Percentiles rank a stretch among this genome's conserved stretches.
Conservation (phyloP, 2,329 filamentous ascomycete species). For the Colletotrichum chrysophilum region DNA sequence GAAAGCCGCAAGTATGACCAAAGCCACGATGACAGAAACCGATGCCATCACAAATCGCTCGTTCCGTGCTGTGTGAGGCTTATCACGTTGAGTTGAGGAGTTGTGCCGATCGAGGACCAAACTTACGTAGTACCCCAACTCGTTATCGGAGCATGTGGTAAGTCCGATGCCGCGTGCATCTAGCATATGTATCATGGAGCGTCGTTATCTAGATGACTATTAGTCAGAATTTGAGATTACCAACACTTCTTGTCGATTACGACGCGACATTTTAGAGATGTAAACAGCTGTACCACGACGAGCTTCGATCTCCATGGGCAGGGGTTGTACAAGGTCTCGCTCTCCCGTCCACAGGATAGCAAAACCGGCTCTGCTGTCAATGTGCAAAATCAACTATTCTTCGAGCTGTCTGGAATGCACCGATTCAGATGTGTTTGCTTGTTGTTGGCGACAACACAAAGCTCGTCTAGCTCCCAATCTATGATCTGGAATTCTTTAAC, state of each 20-base stretch:
- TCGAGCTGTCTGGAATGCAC: not conserved
- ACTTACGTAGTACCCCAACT: not conserved
- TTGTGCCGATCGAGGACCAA: not conserved
- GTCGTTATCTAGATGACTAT: not conserved
- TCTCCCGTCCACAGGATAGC: rapidly evolving
- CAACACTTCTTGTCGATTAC: rapidly evolving
- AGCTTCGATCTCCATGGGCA: rapidly evolving
- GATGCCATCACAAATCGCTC: not conserved
- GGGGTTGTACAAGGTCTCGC: rapidly evolving
- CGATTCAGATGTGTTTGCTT: not conserved
- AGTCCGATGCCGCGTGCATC: not conserved
- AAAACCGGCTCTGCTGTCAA: rapidly evolving
- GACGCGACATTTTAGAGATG: not conserved
- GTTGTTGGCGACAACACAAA: not conserved
- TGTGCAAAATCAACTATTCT: not conserved
- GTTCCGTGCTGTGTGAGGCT: not conserved
- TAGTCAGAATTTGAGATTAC: not conserved
- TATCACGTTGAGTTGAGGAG: not conserved
- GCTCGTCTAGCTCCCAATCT: not conserved
- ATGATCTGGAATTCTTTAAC: not conserved
- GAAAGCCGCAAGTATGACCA: not conserved
- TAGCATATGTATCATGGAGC: not conserved
- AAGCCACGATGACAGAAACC: not conserved
- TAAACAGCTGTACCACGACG: rapidly evolving
- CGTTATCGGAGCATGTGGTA: not conserved